Evolutionary conservation across 2,329 filamentous ascomycete species (phyloP).

Genomic region (Claviceps africana): DNA sequence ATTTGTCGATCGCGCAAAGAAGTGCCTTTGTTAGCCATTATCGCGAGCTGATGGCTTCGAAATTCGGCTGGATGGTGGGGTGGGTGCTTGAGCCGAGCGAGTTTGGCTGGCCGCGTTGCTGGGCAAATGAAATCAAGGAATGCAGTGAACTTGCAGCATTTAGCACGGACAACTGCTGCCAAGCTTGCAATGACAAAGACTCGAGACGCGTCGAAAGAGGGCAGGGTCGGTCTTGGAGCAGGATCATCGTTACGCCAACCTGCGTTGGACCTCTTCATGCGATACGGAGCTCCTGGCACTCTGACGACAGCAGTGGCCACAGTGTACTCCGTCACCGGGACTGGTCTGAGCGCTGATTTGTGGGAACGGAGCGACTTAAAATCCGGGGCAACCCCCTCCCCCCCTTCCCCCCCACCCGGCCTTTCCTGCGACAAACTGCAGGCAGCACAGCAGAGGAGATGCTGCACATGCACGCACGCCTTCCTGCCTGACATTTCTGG

Average conservation of each 20-base stretch:
- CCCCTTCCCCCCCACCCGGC: neutral
- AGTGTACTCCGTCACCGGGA: neutral
- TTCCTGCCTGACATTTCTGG: conserved; percentile 22
- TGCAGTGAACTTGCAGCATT: neutral
- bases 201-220: neutral
- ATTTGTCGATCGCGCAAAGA: conserved; percentile 39
- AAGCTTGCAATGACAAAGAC: neutral
- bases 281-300: conserved; percentile 1
- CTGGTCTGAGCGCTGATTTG: neutral
- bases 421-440: neutral
- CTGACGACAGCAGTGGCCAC: conserved; percentile 5
- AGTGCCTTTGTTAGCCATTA: conserved; percentile 32
- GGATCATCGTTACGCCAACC: neutral
- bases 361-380: conserved; percentile 10
- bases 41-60: conserved; percentile 6
- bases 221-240: neutral
- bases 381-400: neutral
- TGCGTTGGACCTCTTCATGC: neutral
- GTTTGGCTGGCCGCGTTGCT: neutral
- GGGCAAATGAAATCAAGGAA: neutral
- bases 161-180: neutral
- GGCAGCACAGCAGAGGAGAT: neutral
- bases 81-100: neutral
- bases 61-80: neutral
- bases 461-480: neutral